These are phyloP conservation scores for Ceratocystis colombiana DNA, from an alignment of 2,329 filamentous ascomycete genomes.

Conservation along the genomic window DNA sequence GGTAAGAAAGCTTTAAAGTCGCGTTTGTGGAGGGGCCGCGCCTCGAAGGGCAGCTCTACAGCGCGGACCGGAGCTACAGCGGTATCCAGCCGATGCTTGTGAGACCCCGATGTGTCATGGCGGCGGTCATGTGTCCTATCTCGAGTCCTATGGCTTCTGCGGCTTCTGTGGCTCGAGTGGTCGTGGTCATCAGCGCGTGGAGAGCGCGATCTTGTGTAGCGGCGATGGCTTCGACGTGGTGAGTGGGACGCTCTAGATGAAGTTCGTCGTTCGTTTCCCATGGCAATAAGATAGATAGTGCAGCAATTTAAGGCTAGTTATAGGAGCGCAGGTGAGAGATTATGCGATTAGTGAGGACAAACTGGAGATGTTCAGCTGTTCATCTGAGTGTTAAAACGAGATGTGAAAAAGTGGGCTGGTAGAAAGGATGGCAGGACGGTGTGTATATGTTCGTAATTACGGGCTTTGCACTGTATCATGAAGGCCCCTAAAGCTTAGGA, in stretches of 20 bases:
- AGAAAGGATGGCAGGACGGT: too few species aligned
- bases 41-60: constrained; percentile 51
- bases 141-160: neutral
- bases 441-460: too few species aligned
- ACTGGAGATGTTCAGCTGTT: too few species aligned
- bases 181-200: neutral
- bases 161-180: neutral
- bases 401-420: too few species aligned
- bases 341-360: too few species aligned
- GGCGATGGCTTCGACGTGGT: neutral
- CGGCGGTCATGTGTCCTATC: neutral
- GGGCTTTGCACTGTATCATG: too few species aligned
- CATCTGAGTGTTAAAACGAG: too few species aligned
- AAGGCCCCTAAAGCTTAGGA: too few species aligned
- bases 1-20: constrained; percentile 58
- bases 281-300: neutral
- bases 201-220: constrained; percentile 1
- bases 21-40: constrained; percentile 55
- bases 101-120: neutral
- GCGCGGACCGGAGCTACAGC: neutral
- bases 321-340: too few species aligned
- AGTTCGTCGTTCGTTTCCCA: neutral
- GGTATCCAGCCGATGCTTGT: neutral
- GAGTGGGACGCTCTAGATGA: neutral
- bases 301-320: too few species aligned